Evolutionary conservation across 495 filamentous ascomycete species (phyloP), one percentile per base, ranked within the genome.

Genomic region (Podospora fimiseda): DNA sequence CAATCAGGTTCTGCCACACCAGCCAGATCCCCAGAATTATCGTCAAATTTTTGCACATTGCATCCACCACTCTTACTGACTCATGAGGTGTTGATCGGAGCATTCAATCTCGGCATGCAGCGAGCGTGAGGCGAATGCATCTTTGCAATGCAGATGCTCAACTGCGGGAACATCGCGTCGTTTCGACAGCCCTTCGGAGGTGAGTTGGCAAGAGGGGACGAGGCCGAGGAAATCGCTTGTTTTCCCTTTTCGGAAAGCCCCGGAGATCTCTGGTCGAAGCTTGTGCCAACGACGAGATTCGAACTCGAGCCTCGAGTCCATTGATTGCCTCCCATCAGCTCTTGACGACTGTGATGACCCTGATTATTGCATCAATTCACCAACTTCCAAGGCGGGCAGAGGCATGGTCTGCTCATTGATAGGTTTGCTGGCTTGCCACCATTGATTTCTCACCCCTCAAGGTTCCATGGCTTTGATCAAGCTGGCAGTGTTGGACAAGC

Each of bases 1-100:
- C 59, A 61, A 59, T 61, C 59, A 64, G 15, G 30, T 19, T 18
- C 15, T 55, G 61, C 56, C 61, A 64, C 59, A 59, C 41, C 24
- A 52, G 23, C 43, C 20, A 42, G 18, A 2, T 19, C 30, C 50
- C n/a, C 52, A 44, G 43, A 40, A n/a, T 36, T 41, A 40, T 48
- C 30, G n/a, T 23, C 24, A 7, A 40, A 41, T 48, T 36, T n/a
- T 33, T 36, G 42, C 48, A 51, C 21, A 16, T 43, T 48, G 41
- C 33, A 33, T 5, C 13, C 21, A 4, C 2, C 38, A n/a, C n/a
- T 42, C 7, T 21, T 15, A 49, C 24, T 46, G 46, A 50, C 38
- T 55, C 46, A 43, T 55, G 39, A 46, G 44, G 22, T 40, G 13
- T 23, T 30, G 20, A 9, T 27, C 20, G 45, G 48, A 46, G 20